phyloP scores from a whole-genome alignment of 2,329 filamentous ascomycete species.

The Pseudogymnoascus sp. region DNA sequence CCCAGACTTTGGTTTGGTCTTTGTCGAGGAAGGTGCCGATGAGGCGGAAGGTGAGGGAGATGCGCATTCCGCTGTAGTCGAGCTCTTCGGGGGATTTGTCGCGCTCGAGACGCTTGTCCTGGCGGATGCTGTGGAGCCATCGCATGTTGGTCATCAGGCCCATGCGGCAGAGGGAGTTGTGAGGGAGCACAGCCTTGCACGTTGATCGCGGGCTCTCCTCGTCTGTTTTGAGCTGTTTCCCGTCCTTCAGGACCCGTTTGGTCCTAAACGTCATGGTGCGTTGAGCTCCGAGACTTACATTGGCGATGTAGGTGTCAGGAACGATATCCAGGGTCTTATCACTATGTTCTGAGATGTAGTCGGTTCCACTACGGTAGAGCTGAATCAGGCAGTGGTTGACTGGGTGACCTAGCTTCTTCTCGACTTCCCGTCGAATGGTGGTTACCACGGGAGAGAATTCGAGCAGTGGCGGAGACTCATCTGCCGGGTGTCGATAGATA shows the following conservation, averaged over 20 bases:
- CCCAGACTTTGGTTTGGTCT: conserved; percentile 68
- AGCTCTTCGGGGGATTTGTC: conserved; percentile 65
- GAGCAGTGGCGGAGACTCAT: conserved; percentile 71
- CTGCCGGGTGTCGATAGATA: conserved; percentile 89
- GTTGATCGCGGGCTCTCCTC: conserved; percentile 17
- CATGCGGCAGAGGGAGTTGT: conserved; percentile 82
- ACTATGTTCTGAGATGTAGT: conserved; percentile 93
- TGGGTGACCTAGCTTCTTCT: conserved; percentile 64
- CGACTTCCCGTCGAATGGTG: conserved; percentile 58
- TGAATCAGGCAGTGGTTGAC: conserved; percentile 93
- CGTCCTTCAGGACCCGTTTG: conserved; percentile 50
- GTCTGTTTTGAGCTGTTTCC: not conserved
- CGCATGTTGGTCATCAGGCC: conserved; percentile 72
- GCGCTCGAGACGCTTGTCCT: conserved; percentile 63
- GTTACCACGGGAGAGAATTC: conserved; percentile 68
- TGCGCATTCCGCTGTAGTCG: conserved; percentile 66
- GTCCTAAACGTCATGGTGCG: conserved; percentile 83
- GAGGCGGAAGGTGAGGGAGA: conserved; percentile 82
- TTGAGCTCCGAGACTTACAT: conserved; percentile 87
- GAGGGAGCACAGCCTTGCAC: conserved; percentile 64
- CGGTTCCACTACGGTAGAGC: conserved; percentile 77
- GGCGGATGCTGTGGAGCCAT: conserved; percentile 88
- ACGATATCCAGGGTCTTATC: conserved; percentile 94
- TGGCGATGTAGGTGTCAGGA: conserved; percentile 74
- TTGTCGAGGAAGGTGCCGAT: conserved; percentile 77